phyloP scores from a whole-genome alignment of 2,329 filamentous ascomycete genomes.

The Rhynchosporium agropyri region DNA sequence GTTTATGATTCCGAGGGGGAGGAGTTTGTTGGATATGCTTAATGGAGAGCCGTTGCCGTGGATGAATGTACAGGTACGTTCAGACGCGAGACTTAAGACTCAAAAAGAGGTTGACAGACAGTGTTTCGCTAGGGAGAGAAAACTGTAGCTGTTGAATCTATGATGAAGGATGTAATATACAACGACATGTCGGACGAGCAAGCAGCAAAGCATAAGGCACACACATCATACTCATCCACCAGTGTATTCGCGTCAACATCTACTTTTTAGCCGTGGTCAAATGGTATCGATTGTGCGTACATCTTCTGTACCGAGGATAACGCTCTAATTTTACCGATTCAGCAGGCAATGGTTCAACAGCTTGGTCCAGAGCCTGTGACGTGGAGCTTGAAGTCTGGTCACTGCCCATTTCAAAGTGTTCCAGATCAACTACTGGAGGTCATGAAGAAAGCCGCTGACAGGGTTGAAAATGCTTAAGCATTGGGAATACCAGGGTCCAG shows the following conservation, averaged over 20 bases:
- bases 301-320: slow-evolving; percentile 31
- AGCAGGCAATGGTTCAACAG: slow-evolving; percentile 28
- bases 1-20: slow-evolving; percentile 28
- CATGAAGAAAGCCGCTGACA: slow-evolving; percentile 18
- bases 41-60: slow-evolving; percentile 28
- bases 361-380: slow-evolving; percentile 23
- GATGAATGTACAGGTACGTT: slow-evolving; percentile 28
- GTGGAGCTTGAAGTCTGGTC: slow-evolving; percentile 25
- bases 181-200: slow-evolving; percentile 28
- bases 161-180: slow-evolving; percentile 18
- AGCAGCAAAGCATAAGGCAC: slow-evolving; percentile 5
- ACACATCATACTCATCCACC: slow-evolving; percentile 24
- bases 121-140: slow-evolving; percentile 25
- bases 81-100: background rate
- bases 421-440: slow-evolving; percentile 28
- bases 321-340: slow-evolving; percentile 24
- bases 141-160: slow-evolving; percentile 3
- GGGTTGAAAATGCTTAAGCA: background rate
- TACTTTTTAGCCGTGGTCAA: slow-evolving; percentile 31
- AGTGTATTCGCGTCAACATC: slow-evolving; percentile 25
- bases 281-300: slow-evolving; percentile 28
- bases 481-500: background rate
- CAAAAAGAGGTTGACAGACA: too few relatives aligned
- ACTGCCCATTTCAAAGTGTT: slow-evolving; percentile 31
- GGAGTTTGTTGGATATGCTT: slow-evolving; percentile 26